phyloP scores from a whole-genome alignment of 805 yeast species.

The Yamadazyma scolyti region DNA sequence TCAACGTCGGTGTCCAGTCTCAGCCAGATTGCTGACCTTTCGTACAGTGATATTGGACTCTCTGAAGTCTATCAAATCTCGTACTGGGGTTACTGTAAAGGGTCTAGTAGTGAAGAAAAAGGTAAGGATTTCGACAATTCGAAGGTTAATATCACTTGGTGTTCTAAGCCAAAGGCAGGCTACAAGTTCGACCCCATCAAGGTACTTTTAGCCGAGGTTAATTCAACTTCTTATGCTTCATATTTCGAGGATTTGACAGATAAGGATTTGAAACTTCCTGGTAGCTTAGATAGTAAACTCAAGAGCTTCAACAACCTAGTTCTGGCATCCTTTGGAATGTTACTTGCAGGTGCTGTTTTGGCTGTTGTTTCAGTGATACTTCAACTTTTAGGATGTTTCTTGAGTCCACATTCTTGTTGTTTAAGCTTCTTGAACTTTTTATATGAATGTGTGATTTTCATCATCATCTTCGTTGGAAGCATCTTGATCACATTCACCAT shows the following conservation, averaged over 20 bases:
- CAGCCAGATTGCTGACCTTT: constrained; percentile 12
- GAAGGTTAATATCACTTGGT: constrained; percentile 39
- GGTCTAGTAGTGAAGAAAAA: constrained; percentile 12
- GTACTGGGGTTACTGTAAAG: constrained; percentile 44
- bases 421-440: constrained; percentile 44
- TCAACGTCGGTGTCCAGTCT: constrained; percentile 1
- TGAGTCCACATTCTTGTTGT: constrained; percentile 41
- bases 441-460: constrained; percentile 41
- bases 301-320: constrained; percentile 44
- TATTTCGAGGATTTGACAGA: constrained; percentile 20
- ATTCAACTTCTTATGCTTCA: constrained; percentile 19
- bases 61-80: constrained; percentile 38
- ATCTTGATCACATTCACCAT: constrained; percentile 65
- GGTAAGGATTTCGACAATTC: constrained; percentile 22
- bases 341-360: constrained; percentile 28
- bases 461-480: constrained; percentile 45
- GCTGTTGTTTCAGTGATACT: constrained; percentile 46
- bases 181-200: constrained; percentile 54
- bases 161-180: constrained; percentile 53
- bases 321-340: constrained; percentile 51
- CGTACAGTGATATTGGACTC: constrained; percentile 32
- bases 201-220: constrained; percentile 30
- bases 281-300: constrained; percentile 44
- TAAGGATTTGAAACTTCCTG: constrained; percentile 47
- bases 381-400: constrained; percentile 41